Conservation (phyloP, 2,329 filamentous ascomycete genomes). For the Colletotrichum somersetense region DNA sequence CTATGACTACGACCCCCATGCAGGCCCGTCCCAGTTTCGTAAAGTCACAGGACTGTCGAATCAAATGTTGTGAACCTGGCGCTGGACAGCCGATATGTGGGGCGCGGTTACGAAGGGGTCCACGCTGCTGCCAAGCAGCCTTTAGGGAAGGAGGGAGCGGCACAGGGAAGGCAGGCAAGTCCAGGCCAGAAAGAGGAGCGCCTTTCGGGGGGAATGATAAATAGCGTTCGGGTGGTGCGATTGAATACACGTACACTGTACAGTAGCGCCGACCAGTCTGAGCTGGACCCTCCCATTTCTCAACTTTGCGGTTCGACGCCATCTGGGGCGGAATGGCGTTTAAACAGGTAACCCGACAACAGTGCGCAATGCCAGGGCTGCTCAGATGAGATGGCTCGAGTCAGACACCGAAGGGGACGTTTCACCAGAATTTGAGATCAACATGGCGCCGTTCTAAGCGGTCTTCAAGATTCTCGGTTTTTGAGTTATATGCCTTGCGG, state of each 20-base stretch:
- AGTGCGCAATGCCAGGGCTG: neutral
- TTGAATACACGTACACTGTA: neutral
- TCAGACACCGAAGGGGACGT: slow-evolving; percentile 4
- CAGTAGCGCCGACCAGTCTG: slow-evolving; percentile 11
- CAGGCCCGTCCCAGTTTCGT: neutral
- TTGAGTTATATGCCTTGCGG: neutral
- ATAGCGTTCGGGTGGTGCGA: slow-evolving; percentile 5
- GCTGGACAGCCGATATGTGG: slow-evolving; percentile 1
- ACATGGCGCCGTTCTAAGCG: neutral
- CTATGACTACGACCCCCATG: slow-evolving; percentile 23
- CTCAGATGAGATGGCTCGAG: neutral
- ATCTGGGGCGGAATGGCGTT: slow-evolving; percentile 17
- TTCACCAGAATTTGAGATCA: slow-evolving; percentile 6
- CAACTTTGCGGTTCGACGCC: slow-evolving; percentile 12
- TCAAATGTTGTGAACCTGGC: slow-evolving; percentile 9
- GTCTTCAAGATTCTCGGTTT: neutral
- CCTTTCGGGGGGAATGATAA: neutral
- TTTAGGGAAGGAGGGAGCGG: slow-evolving; percentile 1
- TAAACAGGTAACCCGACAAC: slow-evolving; percentile 10
- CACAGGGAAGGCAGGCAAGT: neutral
- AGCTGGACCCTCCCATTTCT: slow-evolving; percentile 5
- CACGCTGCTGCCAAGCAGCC: slow-evolving; percentile 1
- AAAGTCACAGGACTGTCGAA: slow-evolving; percentile 22
- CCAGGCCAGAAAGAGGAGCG: slow-evolving; percentile 3
- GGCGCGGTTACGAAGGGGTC: slow-evolving; percentile 12